Base-by-base conservation (phyloP, 148 eudicot genomes). In the Drosera capensis region DNA sequence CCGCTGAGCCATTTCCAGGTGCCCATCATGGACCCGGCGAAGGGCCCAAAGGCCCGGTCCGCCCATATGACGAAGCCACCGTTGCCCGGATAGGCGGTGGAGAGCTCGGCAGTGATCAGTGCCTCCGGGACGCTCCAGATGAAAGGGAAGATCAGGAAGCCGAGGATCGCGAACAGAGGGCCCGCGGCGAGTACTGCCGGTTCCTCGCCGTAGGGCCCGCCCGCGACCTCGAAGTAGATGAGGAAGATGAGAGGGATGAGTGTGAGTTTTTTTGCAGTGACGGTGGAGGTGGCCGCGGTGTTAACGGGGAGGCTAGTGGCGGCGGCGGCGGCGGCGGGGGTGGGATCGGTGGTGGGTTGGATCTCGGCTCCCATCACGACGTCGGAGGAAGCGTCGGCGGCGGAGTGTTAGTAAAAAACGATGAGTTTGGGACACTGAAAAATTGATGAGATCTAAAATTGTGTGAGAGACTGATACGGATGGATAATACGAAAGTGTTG, bases 1-100 rank as follows among this genome's bases (percentile, higher is more conserved):
- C 55, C 55, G 25, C 55, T 51, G 34, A 51, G 55, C 31, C 37
- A 51, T 16, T 51, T 51, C 55, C 55, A 51, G 18, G 55, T 21
- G 21, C 55, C 55, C 43, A 51, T 36, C 8, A 51, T 16, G 19
- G 55, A 51, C 0, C 55, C 55, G 9, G 16, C 37, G 44, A 51
- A 51, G 19, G 55, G 55, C n/a, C 55, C 55, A 23, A 51, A 51
- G 3, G 55, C 55, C 11, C 34, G 29, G 21, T 51, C 30, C 22
- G 44, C 55, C 55, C 55, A 51, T 11, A 51, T 51, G 0, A 51
- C 55, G 44, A 51, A 51, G 8, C 55, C 55, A 8, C 55, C 55
- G 45, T 51, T 23, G 19, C 55, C 55, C 7, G 55, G 55, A 34
- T 21, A 51, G 22, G 55, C 34, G 44, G 55, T 51, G 35, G 55